Evolutionary conservation across 2,329 filamentous ascomycete genomes (phyloP).

Genomic region (Trichoderma lentiforme): DNA sequence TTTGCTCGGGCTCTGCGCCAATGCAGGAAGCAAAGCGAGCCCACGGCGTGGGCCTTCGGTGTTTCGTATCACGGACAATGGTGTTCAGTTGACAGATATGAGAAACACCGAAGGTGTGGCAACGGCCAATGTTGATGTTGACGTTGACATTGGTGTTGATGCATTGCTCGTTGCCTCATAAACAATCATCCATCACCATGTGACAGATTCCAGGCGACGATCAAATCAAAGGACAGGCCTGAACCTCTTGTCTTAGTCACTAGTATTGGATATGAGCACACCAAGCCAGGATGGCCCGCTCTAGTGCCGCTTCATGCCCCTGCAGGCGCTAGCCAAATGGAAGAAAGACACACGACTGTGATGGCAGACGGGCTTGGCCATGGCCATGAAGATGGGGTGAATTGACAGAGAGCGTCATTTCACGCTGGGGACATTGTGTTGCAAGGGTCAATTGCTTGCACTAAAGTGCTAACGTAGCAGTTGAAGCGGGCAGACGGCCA

Average conservation of each 20-base stretch:
- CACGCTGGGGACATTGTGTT: neutral
- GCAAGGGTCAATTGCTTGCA: neutral
- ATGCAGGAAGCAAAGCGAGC: neutral
- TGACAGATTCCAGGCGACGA: constrained; percentile 14
- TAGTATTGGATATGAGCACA: neutral
- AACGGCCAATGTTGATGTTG: neutral
- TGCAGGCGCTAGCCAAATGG: constrained; percentile 7
- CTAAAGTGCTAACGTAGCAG: neutral
- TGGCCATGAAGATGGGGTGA: neutral
- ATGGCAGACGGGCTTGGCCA: neutral
- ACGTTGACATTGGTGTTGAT: neutral
- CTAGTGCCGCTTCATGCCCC: constrained; percentile 14
- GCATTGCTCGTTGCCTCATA: neutral
- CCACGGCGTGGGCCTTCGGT: neutral
- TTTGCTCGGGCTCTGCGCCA: neutral
- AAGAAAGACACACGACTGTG: neutral
- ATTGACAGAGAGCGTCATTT: neutral
- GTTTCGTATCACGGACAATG: neutral
- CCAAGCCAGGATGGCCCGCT: neutral
- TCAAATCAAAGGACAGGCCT: neutral
- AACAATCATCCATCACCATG: neutral
- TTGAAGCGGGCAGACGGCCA: neutral
- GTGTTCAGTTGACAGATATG: neutral
- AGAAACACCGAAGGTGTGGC: neutral
- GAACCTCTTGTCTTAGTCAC: constrained; percentile 12